Conservation (phyloP, 2,329 filamentous ascomycete genomes). For the Emergomyces pasteurianus region DNA sequence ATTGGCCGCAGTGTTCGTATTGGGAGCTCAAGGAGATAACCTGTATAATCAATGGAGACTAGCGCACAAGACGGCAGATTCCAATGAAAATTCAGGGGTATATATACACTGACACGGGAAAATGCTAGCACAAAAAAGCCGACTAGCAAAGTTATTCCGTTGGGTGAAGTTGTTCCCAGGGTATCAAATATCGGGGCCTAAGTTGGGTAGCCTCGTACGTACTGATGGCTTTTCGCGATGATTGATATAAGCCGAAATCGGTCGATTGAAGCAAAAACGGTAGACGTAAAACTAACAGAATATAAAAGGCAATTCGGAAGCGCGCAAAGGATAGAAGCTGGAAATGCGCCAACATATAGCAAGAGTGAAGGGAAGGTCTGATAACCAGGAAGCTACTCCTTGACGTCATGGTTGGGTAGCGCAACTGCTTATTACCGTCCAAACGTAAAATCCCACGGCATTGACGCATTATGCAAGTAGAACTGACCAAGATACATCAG, state of each 20-base stretch:
- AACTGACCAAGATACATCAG: not conserved
- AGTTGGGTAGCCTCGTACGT: not conserved
- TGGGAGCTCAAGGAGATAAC: not conserved
- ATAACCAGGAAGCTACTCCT: not conserved
- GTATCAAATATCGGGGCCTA: not conserved
- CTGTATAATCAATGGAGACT: not conserved
- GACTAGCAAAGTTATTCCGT: not conserved
- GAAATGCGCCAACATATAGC: not conserved
- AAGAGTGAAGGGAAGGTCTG: not conserved
- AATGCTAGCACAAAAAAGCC: not conserved
- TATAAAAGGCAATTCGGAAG: not conserved
- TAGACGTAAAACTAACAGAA: not conserved
- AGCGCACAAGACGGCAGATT: not conserved
- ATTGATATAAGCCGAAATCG: not conserved
- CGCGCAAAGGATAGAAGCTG: not conserved
- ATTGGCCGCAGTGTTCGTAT: not conserved
- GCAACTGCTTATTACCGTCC: not conserved
- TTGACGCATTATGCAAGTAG: not conserved
- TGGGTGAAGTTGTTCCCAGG: too few relatives aligned
- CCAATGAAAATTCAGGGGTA: not conserved
- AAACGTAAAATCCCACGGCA: not conserved
- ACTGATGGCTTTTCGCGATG: not conserved
- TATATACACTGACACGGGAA: not conserved
- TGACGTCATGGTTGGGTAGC: slow-evolving; percentile 2
- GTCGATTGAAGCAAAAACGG: not conserved